Evolutionary conservation across 164 flowering plant species (phyloP), one percentile per base, ranked within the genome.

Genomic region (Aristolochia fimbriata): DNA sequence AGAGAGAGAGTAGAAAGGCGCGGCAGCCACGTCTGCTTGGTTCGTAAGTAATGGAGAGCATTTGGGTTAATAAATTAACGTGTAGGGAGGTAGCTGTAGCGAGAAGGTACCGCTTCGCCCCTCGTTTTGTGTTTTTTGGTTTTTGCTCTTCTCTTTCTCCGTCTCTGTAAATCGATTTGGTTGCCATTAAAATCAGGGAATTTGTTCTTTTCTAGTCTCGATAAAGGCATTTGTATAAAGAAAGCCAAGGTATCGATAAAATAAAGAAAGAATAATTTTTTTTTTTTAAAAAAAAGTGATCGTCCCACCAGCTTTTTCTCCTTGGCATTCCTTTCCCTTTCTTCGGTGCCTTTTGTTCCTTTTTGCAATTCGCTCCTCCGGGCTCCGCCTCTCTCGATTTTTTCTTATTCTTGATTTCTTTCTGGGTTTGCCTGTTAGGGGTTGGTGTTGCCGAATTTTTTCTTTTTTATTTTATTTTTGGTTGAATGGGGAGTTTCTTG

Each of bases 231-330:
- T 23, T 2, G 30, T 27, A 27, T 27, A 54, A 54, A 54, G 20
- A 54, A 54, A 6, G 15, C 30, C 6, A 54, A 21, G 22, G 16
- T 5, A 4, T 49, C 22, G 12, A 37, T 37, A 37, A 10, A 37
- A 37, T 37, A 37, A 37, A 5, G 30, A 27, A 27, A 27, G 30
- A 27, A 27, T 27, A 2, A 27, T n/a, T n/a, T n/a, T n/a, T n/a
- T n/a, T n/a, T n/a, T n/a, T 27, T 27, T 27, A 27, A 52, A 52
- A 52, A 20, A 52, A 17, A 46, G 20, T 48, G 61, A 67, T 21
- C 1, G 45, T 62, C 33, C 49, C 59, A 5, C 59, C 53, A 0
- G 58, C 71, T 58, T 51, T 58, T 51, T 2, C 21, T 10, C 48
- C 53, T 21, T 4, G 52, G 7, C 25, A 62, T 24, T n/a, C 30